These are phyloP conservation scores for Kazachstania bromeliacearum DNA, from an alignment of 805 yeast genomes.

Conservation along the genomic window DNA sequence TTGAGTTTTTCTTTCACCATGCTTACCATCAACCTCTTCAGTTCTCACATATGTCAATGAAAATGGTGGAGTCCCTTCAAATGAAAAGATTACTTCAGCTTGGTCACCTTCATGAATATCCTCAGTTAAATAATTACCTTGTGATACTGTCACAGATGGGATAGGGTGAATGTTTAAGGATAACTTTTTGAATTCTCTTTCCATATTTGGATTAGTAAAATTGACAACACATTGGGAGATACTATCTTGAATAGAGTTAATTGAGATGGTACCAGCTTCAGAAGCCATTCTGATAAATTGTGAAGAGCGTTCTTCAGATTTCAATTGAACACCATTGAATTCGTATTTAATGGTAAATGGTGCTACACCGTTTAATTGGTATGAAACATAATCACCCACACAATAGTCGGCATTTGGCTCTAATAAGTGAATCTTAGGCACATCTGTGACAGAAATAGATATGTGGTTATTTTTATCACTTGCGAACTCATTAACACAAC, in stretches of 20 bases:
- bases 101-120: conserved; percentile 93
- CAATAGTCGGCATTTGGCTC: conserved; percentile 50
- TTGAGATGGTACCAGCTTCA: conserved; percentile 64
- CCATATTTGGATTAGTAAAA: conserved; percentile 35
- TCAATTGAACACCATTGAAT: conserved; percentile 54
- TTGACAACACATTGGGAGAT: conserved; percentile 63
- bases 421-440: conserved; percentile 52
- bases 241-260: conserved; percentile 64
- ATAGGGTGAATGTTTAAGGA: conserved; percentile 41
- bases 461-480: conserved; percentile 31
- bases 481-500: conserved; percentile 48
- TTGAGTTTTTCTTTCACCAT: conserved; percentile 40
- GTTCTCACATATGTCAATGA: conserved; percentile 74
- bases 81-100: conserved; percentile 74
- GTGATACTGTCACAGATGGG: conserved; percentile 74
- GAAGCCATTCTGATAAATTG: conserved; percentile 66
- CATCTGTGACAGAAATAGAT: conserved; percentile 58
- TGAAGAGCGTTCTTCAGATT: conserved; percentile 42
- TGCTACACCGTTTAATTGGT: conserved; percentile 65
- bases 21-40: conserved; percentile 34
- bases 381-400: conserved; percentile 84
- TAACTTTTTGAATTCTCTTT: conserved; percentile 26
- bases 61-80: conserved; percentile 88
- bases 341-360: conserved; percentile 71
- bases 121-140: conserved; percentile 65